Evolutionary conservation across 306 rosid genomes (phyloP).

Genomic region (Pueraria montana): DNA sequence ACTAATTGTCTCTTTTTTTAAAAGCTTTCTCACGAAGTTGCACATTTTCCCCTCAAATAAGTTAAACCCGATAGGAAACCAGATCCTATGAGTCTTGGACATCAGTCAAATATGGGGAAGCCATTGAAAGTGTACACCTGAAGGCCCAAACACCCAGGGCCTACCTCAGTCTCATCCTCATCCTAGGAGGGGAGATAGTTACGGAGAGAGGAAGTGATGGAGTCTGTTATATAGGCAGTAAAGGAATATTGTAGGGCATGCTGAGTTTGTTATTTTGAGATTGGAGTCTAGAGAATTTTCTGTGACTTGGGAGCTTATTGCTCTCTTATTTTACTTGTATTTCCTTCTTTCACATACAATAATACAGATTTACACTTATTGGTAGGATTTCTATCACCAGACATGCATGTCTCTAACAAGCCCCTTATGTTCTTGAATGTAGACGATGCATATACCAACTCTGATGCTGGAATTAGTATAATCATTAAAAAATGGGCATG

Average conservation of each 20-base stretch:
- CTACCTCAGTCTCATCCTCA: not conserved
- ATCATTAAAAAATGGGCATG: constrained; percentile 17
- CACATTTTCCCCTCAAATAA: not conserved
- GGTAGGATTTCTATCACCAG: not conserved
- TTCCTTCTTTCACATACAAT: not conserved
- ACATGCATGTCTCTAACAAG: constrained; percentile 7
- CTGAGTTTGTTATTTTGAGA: constrained; percentile 1
- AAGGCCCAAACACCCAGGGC: not conserved
- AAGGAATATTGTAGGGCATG: not conserved
- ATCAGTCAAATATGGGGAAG: not conserved
- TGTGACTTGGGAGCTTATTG: not conserved
- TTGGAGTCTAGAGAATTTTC: not conserved
- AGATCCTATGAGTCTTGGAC: not conserved
- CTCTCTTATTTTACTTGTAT: not conserved
- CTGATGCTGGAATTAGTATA: not conserved
- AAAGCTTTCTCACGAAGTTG: not conserved
- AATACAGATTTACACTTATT: not conserved
- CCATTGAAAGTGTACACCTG: not conserved
- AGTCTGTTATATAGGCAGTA: not conserved
- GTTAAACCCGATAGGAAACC: not conserved
- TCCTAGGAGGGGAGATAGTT: not conserved
- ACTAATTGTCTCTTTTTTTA: not conserved
- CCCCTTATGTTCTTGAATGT: not conserved
- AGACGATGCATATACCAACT: not conserved
- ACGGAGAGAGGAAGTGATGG: not conserved